phyloP scores from a whole-genome alignment of 75 land plant genomes.

The Cunninghamia lanceolata region DNA sequence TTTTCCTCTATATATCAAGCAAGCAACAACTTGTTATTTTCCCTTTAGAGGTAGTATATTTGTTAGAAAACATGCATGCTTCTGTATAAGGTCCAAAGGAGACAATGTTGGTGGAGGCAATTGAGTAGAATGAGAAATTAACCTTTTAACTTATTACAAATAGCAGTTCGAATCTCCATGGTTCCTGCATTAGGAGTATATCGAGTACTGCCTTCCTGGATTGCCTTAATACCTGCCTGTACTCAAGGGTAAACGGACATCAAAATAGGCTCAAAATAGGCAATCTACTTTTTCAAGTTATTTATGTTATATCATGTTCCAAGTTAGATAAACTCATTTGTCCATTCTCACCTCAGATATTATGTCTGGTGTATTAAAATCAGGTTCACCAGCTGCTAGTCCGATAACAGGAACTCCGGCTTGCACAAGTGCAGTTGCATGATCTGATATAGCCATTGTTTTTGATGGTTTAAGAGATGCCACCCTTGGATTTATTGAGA shows the following conservation, averaged over 20 bases:
- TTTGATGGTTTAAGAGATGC: slow-evolving; percentile 86
- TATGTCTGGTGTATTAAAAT: slow-evolving; percentile 79
- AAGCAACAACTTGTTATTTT: slow-evolving; percentile 8
- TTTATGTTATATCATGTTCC: background rate
- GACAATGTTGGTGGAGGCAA: slow-evolving; percentile 1
- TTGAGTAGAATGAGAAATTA: slow-evolving; percentile 3
- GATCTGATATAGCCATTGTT: slow-evolving; percentile 85
- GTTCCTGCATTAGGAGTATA: slow-evolving; percentile 99
- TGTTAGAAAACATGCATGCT: background rate
- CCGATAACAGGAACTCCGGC: slow-evolving; percentile 89
- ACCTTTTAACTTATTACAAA: slow-evolving; percentile 88
- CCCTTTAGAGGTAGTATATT: background rate
- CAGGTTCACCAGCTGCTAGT: slow-evolving; percentile 96
- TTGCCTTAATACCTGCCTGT: slow-evolving; percentile 90
- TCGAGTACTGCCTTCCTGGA: slow-evolving; percentile 82
- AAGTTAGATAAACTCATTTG: background rate
- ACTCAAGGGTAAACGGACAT: background rate
- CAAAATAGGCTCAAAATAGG: slow-evolving; percentile 4
- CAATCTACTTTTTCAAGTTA: background rate
- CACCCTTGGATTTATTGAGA: slow-evolving; percentile 72
- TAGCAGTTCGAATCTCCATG: slow-evolving; percentile 78
- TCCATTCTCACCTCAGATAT: slow-evolving; percentile 58
- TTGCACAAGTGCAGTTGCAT: slow-evolving; percentile 87
- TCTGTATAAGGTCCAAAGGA: background rate
- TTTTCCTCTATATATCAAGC: slow-evolving; percentile 75